Evolutionary conservation across 495 filamentous ascomycete species (phyloP).

Genomic region (Aspergillus homomorphus): DNA sequence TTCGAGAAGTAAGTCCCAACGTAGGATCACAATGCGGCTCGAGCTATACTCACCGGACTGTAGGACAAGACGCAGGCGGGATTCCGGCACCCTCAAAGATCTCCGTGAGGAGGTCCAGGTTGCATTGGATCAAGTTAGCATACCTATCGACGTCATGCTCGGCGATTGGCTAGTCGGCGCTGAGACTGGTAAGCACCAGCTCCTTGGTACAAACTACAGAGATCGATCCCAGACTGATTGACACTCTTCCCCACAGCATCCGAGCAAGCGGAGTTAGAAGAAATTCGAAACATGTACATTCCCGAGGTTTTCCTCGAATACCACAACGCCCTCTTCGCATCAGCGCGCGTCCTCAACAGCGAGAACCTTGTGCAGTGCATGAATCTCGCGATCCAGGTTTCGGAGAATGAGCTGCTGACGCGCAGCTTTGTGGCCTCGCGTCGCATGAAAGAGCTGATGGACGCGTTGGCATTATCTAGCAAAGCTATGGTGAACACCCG

Average conservation of each 20-base stretch:
- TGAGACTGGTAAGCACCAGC: constrained; percentile 35
- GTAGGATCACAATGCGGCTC: not conserved
- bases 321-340: constrained; percentile 67
- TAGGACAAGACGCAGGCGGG: constrained; percentile 33
- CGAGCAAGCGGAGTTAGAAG: constrained; percentile 40
- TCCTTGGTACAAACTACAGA: not conserved
- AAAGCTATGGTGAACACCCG: constrained; percentile 64
- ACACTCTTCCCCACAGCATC: constrained; percentile 24
- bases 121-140: constrained; percentile 31
- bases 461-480: constrained; percentile 68
- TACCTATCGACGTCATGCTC: constrained; percentile 35
- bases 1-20: constrained; percentile 37
- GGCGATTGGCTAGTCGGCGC: constrained; percentile 39
- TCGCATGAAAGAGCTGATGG: constrained; percentile 75
- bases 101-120: constrained; percentile 33
- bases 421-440: constrained; percentile 60
- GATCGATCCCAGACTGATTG: constrained; percentile 12
- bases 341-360: constrained; percentile 58
- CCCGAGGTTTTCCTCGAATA: constrained; percentile 83
- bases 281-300: constrained; percentile 70
- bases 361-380: constrained; percentile 71
- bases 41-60: constrained; percentile 15
- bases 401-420: constrained; percentile 60
- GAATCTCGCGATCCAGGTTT: constrained; percentile 67
- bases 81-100: constrained; percentile 35